These are phyloP conservation scores for Chlorociboria aeruginascens DNA, from an alignment of 495 filamentous ascomycete species.

Conservation along the genomic window DNA sequence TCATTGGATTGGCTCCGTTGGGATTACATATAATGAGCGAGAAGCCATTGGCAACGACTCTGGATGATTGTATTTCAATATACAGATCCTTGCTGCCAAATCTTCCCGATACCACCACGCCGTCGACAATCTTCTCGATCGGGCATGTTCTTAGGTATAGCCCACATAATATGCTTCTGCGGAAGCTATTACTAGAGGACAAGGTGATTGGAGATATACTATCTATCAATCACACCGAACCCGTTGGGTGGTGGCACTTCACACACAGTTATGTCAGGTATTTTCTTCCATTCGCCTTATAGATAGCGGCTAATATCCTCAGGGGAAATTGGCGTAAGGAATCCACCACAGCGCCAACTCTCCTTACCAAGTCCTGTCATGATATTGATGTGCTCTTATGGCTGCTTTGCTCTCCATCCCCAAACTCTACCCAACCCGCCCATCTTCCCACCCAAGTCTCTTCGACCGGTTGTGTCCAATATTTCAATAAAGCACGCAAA, in stretches of 20 bases:
- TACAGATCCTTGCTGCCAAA: constrained; percentile 40
- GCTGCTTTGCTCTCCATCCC: constrained; percentile 60
- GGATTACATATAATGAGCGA: constrained; percentile 83
- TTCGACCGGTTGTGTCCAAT: constrained; percentile 59
- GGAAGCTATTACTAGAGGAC: constrained; percentile 62
- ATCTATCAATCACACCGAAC: constrained; percentile 82
- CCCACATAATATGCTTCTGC: constrained; percentile 78
- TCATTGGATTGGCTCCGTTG: constrained; percentile 54
- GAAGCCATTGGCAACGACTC: constrained; percentile 75
- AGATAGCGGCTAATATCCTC: not conserved
- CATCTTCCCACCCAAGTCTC: constrained; percentile 66
- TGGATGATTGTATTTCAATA: constrained; percentile 64
- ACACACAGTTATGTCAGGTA: constrained; percentile 80
- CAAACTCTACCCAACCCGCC: constrained; percentile 28
- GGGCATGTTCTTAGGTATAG: constrained; percentile 76
- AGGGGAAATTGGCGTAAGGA: constrained; percentile 87
- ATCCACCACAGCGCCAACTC: constrained; percentile 54
- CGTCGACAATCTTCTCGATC: constrained; percentile 62
- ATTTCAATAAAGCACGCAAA: constrained; percentile 64
- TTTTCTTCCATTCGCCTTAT: not conserved
- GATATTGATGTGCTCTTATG: constrained; percentile 88
- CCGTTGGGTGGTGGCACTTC: constrained; percentile 96
- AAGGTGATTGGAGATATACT: constrained; percentile 73
- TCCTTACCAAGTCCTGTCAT: constrained; percentile 91
- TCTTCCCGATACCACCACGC: constrained; percentile 20